Conservation (phyloP, 768 basidiomycete genomes). For the Rhodotorula graminis region DNA sequence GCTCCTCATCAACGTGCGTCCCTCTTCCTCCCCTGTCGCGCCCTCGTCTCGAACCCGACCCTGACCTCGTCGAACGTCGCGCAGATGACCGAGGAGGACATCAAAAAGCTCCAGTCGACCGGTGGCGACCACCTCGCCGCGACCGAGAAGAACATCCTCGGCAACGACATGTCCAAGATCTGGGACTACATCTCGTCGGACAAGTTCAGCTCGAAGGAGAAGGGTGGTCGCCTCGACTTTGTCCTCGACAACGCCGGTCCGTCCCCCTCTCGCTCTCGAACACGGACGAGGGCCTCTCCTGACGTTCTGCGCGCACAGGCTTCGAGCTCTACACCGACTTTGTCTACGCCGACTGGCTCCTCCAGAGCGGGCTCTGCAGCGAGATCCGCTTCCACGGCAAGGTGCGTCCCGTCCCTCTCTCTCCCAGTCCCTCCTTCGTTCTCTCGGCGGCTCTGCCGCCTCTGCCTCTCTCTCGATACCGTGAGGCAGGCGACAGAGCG, state of each 20-base stretch:
- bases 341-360: conserved; percentile 73
- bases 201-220: conserved; percentile 55
- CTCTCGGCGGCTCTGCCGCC: not conserved
- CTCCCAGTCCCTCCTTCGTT: not conserved
- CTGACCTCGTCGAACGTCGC: too few relatives aligned
- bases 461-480: too few relatives aligned
- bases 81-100: conserved; percentile 89
- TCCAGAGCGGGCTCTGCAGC: conserved; percentile 78
- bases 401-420: not conserved
- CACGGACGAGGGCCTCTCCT: not conserved
- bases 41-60: not conserved
- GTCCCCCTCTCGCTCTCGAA: not conserved
- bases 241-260: conserved; percentile 48
- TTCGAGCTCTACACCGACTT: conserved; percentile 57
- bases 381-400: conserved; percentile 88
- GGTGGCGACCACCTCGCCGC: conserved; percentile 92
- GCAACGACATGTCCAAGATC: conserved; percentile 67
- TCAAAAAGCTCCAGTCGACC: conserved; percentile 90
- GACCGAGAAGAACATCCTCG: conserved; percentile 92
- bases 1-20: conserved; percentile 68
- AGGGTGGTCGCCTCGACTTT: conserved; percentile 71
- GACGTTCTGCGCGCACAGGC: conserved; percentile 50
- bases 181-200: conserved; percentile 64
- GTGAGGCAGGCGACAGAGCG: too few relatives aligned
- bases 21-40: not conserved